phyloP scores from a whole-genome alignment of 2,329 filamentous ascomycete genomes.

The Neofusicoccum umdonicola region DNA sequence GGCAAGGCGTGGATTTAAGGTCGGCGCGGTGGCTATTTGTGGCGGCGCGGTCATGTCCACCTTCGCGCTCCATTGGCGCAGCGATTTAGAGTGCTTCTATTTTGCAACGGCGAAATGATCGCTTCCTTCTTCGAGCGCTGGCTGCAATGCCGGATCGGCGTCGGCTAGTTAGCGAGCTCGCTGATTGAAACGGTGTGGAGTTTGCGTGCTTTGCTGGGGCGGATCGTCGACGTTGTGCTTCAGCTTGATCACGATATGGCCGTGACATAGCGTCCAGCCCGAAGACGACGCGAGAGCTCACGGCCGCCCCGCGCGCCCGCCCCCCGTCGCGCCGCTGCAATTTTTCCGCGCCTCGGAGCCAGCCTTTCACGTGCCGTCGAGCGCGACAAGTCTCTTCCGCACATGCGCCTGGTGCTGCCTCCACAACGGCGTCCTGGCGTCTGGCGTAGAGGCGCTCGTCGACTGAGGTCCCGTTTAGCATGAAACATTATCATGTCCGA shows the following conservation, averaged over 20 bases:
- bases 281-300: neutral
- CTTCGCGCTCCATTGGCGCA: neutral
- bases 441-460: neutral
- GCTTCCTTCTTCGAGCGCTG: neutral
- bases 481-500: conserved; percentile 7
- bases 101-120: conserved; percentile 2
- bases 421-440: neutral
- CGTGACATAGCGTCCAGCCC: neutral
- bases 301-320: neutral
- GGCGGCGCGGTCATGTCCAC: neutral
- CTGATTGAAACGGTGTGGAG: conserved; percentile 1
- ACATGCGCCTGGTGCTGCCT: too few relatives aligned
- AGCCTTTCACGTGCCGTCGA: neutral
- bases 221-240: conserved; percentile 1
- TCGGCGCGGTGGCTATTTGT: conserved; percentile 4
- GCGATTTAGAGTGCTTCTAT: neutral
- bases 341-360: neutral
- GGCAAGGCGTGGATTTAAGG: neutral
- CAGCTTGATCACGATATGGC: conserved; percentile 5
- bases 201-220: neutral
- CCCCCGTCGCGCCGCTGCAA: neutral
- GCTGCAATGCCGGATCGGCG: neutral
- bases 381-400: neutral
- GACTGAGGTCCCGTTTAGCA: neutral
- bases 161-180: conserved; percentile 8